Evolutionary conservation across 805 yeast genomes (phyloP).

Genomic region (Ogataea paradorogensis): DNA sequence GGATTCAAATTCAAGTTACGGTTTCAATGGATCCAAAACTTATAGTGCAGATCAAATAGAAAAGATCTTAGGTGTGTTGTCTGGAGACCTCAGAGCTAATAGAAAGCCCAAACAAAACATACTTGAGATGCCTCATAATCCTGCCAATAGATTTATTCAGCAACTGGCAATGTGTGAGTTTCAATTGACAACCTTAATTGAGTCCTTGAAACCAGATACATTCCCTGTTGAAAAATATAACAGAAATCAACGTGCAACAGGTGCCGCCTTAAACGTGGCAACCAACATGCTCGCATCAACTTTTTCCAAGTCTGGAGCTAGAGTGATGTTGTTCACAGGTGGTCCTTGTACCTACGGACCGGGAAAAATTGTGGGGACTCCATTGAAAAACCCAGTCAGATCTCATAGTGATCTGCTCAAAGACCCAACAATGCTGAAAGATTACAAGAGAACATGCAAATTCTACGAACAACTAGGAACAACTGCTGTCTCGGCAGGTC

Average conservation of each 20-base stretch:
- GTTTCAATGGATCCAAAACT: slow-evolving; percentile 56
- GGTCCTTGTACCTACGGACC: slow-evolving; percentile 70
- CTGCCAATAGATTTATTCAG: slow-evolving; percentile 43
- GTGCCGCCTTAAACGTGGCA: slow-evolving; percentile 55
- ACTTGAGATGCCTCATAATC: slow-evolving; percentile 21
- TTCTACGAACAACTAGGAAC: slow-evolving; percentile 52
- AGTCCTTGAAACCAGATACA: slow-evolving; percentile 44
- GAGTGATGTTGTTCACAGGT: slow-evolving; percentile 52
- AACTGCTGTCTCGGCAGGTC: slow-evolving; percentile 46
- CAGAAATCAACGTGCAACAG: slow-evolving; percentile 55
- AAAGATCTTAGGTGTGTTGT: slow-evolving; percentile 42
- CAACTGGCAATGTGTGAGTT: slow-evolving; percentile 50
- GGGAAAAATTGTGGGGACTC: slow-evolving; percentile 55
- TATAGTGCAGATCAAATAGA: slow-evolving; percentile 49
- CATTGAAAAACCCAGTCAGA: slow-evolving; percentile 59
- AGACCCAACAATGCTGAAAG: slow-evolving; percentile 37
- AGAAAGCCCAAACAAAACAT: slow-evolving; percentile 9
- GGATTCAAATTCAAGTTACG: slow-evolving; percentile 34
- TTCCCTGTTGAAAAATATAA: slow-evolving; percentile 46
- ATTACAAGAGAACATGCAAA: slow-evolving; percentile 41
- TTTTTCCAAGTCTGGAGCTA: slow-evolving; percentile 50
- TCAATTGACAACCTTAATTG: slow-evolving; percentile 46
- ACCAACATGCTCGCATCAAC: slow-evolving; percentile 36
- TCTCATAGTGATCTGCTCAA: slow-evolving; percentile 61
- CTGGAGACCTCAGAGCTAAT: slow-evolving; percentile 30